Evolutionary conservation across 768 basidiomycete species (phyloP), one percentile per base, ranked within the genome.

Genomic region (Lactifluus pinguis): DNA sequence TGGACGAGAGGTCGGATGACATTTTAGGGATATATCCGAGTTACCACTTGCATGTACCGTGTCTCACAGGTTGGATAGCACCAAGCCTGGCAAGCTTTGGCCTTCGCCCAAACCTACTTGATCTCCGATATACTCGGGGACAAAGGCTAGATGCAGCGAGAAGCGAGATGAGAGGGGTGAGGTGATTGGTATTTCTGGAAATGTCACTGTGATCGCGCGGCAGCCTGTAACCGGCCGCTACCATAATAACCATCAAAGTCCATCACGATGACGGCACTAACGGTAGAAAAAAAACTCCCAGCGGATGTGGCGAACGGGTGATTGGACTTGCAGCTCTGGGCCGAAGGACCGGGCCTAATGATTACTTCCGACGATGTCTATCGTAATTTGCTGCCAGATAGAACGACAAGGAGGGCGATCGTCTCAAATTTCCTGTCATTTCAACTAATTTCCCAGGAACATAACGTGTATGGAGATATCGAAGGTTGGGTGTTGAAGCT

Each of bases 81-180:
- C 19, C 52, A 50, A 32, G 30, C 39, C 34, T 4, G 15, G 15
- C 52, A 50, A 32, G 30, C 39, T 41, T 4, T 9, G 21, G 34
- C 29, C 8, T 39, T 32, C 8, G 38, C 19, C 19, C 9, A 57
- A 17, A 11, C 7, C 30, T 36, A 19, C 38, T 38, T 7, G 8
- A 15, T 36, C 32, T 62, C 57, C 56, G 57, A 58, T 41, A 47
- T 36, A 54, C 57, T 21, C 57, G 56, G 52, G 38, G 19, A 58
- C 39, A 53, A 32, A 30, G 42, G 7, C 49, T 21, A 29, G 32
- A 34, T 19, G n/a, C 39, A 45, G 15, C 9, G 19, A 39, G 50
- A 53, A 39, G 50, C 49, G 51, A 57, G 50, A 49, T 49, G 29
- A 44, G 30, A 53, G 44, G 19, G 14, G 13, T 13, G 10, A 30